Base-by-base conservation (phyloP, 139 green algal species). In the Haematococcus sp. region DNA sequence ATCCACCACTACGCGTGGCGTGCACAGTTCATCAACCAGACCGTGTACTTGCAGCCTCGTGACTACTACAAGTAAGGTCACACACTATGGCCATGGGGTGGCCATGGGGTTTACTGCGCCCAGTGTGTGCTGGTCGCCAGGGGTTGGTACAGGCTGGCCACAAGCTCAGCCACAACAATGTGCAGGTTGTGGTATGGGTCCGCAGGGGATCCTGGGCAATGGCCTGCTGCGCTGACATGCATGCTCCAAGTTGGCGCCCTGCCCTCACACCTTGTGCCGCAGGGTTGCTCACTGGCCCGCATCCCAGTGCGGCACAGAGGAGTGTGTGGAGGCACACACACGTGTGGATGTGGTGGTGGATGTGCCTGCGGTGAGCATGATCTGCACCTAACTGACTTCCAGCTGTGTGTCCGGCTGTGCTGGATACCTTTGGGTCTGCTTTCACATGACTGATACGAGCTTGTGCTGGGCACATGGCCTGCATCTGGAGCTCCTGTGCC, bases 1-100 rank as follows among this genome's bases (percentile, higher is more conserved):
- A 90, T 97, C 20, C 91, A 97, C 52, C 92, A 97, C 80, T 97
- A 84, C 51, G 90, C 90, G 0, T 95, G 89, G 90, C 75, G 92
- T 5, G 88, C 89, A 2, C 76, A 83, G 20, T 76, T 76, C 63
- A 65, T 78, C 76, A 93, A 97, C 75, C 79, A 97, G 72, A 93
- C 88, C 1, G 66, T 85, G 0, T 96, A 96, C 82, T 81, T 95
- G 32, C 70, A 88, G 63, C 66, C 83, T 25, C 67, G 84, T 0
- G 91, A 95, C 60, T 68, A 72, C 22, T 63, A 81, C 51, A 87
- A 84, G 81, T 86, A 34, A 30, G 40, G 11, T 7, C 7, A 7
- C 40, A n/a, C n/a, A n/a, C n/a, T n/a, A n/a, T n/a, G n/a, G n/a
- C n/a, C n/a, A n/a, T n/a, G n/a, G n/a, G n/a, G n/a, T n/a, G n/a